phyloP scores from a whole-genome alignment of 2,329 filamentous ascomycete species.

The Fusarium bulbicola region DNA sequence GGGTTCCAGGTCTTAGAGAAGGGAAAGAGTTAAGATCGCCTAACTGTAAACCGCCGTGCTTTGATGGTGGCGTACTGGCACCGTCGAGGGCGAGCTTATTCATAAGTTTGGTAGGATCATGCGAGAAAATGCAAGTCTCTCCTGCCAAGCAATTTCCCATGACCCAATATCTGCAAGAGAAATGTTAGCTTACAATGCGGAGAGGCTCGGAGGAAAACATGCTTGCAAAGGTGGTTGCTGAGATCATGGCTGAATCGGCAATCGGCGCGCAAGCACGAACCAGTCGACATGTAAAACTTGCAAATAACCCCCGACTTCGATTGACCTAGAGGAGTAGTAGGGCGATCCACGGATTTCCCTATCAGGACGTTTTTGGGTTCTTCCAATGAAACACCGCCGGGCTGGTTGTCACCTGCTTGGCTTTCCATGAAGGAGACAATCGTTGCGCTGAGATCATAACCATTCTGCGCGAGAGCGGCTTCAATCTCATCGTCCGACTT shows the following conservation, averaged over 20 bases:
- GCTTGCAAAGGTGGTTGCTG: slow-evolving; percentile 98
- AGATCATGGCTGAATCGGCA: slow-evolving; percentile 97
- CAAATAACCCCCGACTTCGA: slow-evolving; percentile 90
- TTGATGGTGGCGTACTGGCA: slow-evolving; percentile 69
- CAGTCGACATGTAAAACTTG: slow-evolving; percentile 95
- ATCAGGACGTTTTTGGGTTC: slow-evolving; percentile 78
- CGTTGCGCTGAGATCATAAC: slow-evolving; percentile 92
- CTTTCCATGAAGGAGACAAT: slow-evolving; percentile 86
- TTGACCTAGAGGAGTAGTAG: slow-evolving; percentile 78
- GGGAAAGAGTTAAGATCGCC: slow-evolving; percentile 90
- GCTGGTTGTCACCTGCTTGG: slow-evolving; percentile 55
- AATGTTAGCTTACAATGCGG: slow-evolving; percentile 1
- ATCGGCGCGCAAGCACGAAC: slow-evolving; percentile 94
- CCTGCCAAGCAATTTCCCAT: slow-evolving; percentile 95
- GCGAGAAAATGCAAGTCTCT: slow-evolving; percentile 94
- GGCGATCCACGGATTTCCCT: slow-evolving; percentile 89
- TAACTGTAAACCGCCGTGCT: slow-evolving; percentile 76
- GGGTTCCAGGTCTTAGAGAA: slow-evolving; percentile 69
- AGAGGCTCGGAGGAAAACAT: slow-evolving; percentile 55
- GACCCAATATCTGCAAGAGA: slow-evolving; percentile 80
- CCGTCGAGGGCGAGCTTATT: slow-evolving; percentile 81
- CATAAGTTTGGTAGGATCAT: slow-evolving; percentile 89
- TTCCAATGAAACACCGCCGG: slow-evolving; percentile 49
- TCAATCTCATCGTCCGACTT: slow-evolving; percentile 95
- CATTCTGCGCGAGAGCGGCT: slow-evolving; percentile 84